Evolutionary conservation across 176 grass and related monocot genomes (phyloP), one percentile per base, ranked within the genome.

Genomic region (Panicum miliaceum): DNA sequence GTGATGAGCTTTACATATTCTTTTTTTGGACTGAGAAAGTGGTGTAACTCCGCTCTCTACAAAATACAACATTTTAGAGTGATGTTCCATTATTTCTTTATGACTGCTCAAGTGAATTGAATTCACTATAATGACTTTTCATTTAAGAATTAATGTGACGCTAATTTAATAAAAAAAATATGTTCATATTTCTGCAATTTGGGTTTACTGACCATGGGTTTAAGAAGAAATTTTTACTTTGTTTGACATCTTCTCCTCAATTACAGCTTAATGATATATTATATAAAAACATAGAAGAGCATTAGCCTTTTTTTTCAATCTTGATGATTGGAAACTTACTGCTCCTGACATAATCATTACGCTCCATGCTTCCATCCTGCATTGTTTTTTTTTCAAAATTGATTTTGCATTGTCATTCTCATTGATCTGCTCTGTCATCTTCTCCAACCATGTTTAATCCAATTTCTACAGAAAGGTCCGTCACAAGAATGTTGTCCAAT

Each of bases 401-500:
- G 19, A 50, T 69, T 14, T 69, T 8, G 51, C 50, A 75, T 84
- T 2, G 2, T 45, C 13, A 51, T 82, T 72, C 19, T 71, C 22
- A 65, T 90, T 82, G 57, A 82, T 64, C 13, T 90, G 64, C 57
- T 54, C 70, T 48, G 18, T 71, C 60, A 77, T 25, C 16, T 35
- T 73, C 54, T 83, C 67, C 41, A 61, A 62, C 27, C 52, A 22
- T 83, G 37, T 48, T 81, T 70, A 37, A 76, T 64, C 47, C 72
- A 65, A 63, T 73, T 88, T 90, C 82, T 34, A 62, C 90, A 98
- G 96, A 77, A 98, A 95, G 85, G 96, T 98, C 74, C 90, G 92
- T 70, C 96, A 98, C 85, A 98, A 93, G 85, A 95, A 98, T 93
- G 96, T 98, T 62, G 92, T 97, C 79, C 95, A 94, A 68, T 98